A percentile compares a stretch with the other conserved stretches of the same genome.
Conservation (phyloP, 192 early-diverging fungal species). For the Mortierella claussenii region DNA sequence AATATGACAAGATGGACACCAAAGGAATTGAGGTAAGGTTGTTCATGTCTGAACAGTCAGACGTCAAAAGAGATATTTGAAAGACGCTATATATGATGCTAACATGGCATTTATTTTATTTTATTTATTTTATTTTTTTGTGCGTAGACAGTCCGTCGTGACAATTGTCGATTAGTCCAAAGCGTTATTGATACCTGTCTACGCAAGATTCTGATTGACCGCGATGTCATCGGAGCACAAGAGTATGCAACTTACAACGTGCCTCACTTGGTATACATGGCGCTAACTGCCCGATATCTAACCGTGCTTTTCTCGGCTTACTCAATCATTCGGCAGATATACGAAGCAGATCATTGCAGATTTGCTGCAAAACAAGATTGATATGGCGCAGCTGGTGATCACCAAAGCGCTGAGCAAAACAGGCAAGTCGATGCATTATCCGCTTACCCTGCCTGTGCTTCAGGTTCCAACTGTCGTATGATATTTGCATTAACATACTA, state of each 20-base stretch:
- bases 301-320: background rate
- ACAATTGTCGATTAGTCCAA: slow-evolving; percentile 93
- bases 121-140: too few relatives aligned
- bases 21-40: slow-evolving; percentile 91
- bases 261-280: background rate
- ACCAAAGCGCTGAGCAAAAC: slow-evolving; percentile 95
- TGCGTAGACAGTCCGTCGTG: slow-evolving; percentile 96
- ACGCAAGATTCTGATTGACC: slow-evolving; percentile 89
- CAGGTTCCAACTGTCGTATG: too few relatives aligned
- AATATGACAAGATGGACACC: slow-evolving; percentile 96
- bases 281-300: background rate
- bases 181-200: slow-evolving; percentile 94
- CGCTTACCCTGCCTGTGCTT: too few relatives aligned
- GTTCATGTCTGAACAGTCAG: too few relatives aligned
- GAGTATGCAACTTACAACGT: slow-evolving; percentile 56
- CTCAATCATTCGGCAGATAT: slow-evolving; percentile 61
- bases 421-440: slow-evolving; percentile 42
- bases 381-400: slow-evolving; percentile 95
- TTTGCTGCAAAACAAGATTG: slow-evolving; percentile 95
- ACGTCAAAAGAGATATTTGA: too few relatives aligned
- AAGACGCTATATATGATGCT: too few relatives aligned
- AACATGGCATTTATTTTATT: background rate
- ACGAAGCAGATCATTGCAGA: slow-evolving; percentile 92
- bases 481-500: too few relatives aligned
- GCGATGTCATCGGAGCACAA: slow-evolving; percentile 87